Evolutionary conservation across 2,329 filamentous ascomycete genomes (phyloP), one percentile per base, ranked within the genome.

Genomic region (Penicillium corylophilum): DNA sequence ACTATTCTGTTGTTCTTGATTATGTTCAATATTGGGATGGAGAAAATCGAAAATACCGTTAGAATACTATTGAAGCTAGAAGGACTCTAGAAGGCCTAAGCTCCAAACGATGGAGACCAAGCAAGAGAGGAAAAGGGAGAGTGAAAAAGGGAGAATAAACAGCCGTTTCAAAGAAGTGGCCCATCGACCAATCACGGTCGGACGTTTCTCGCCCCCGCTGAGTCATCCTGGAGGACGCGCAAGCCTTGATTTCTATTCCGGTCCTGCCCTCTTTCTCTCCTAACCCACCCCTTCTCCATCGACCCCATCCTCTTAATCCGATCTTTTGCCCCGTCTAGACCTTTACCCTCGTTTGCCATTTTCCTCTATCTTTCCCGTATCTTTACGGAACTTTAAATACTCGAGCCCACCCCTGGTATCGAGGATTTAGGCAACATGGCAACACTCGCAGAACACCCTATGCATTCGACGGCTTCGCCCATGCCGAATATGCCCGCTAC

Each of bases 391-490:
- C 18, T 28, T 28, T 42, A 46, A 35, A 51, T 50, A 44, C 33
- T 43, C 28, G 15, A 23, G 36, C 28, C 31, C 43, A 29, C 31
- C 48, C 36, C 49, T 31, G 23, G 39, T 26, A 33, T 22, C 40
- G 46, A 45, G 22, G 39, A 13, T 26, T 22, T 5, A 41, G 39
- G 39, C 52, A 59, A 24, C 53, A 71, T 71, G 69, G 67, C 68
- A 54, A 68, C 70, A 43, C 63, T 73, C 45, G 64, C 68, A 51
- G 69, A 72, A 54, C 62, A 69, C 43, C 67, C 67, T 20, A 51
- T 67, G 47, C 55, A 67, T 29, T 60, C 65, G 10, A 60, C 65
- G 22, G 56, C 64, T 24, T 66, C 67, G 12, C 63, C 66, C 26
- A 63, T 66, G 53, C 57, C 64, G 26, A 64, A 55, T 35, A 55